A percentile compares a stretch with the other conserved stretches of the same genome.
Evolutionary conservation across 129 eudicot genomes (phyloP).

Genomic region (Tagetes patula): DNA sequence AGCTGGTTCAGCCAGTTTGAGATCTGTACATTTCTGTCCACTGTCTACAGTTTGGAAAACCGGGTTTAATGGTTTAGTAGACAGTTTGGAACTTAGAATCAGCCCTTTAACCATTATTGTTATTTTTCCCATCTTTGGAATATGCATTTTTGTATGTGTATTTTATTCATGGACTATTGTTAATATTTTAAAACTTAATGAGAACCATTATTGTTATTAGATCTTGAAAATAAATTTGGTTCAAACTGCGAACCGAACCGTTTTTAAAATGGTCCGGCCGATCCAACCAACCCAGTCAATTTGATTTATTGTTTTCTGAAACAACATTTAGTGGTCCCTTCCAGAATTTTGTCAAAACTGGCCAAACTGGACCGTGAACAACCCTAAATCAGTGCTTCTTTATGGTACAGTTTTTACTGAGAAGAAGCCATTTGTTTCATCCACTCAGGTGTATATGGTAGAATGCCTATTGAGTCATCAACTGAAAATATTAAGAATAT

Average conservation of each 20-base stretch:
- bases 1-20: background rate
- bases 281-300: background rate
- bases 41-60: background rate
- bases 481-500: too few species aligned
- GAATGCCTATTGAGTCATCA: too few species aligned
- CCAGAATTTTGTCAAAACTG: background rate
- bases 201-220: background rate
- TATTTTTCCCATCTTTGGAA: background rate
- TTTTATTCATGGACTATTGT: background rate
- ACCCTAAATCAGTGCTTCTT: background rate
- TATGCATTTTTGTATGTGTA: background rate
- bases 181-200: background rate
- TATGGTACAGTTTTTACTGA: background rate
- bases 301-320: background rate
- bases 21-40: background rate
- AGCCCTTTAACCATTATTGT: background rate
- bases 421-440: background rate
- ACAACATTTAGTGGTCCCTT: background rate
- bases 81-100: background rate
- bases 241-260: background rate
- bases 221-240: background rate
- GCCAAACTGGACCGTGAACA: background rate
- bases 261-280: background rate
- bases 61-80: background rate
- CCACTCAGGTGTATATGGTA: too few species aligned